phyloP scores from a whole-genome alignment of 225 moss, liverwort and hornwort species.

The Marchantia paleacea region DNA sequence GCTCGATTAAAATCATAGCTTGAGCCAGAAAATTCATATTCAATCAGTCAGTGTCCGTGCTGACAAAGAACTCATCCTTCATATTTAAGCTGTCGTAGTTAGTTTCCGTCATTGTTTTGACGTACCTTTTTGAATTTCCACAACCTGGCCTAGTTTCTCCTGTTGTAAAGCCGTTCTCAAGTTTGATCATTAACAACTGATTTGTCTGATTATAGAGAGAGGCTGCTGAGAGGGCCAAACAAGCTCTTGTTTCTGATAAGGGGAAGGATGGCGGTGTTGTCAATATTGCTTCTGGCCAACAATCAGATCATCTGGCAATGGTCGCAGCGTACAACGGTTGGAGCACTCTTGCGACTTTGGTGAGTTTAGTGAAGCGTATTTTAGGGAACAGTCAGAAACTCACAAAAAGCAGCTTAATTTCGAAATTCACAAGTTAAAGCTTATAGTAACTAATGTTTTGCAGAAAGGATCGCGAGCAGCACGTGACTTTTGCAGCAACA shows the following conservation, averaged over 20 bases:
- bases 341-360: conserved; percentile 73
- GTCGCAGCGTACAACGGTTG: conserved; percentile 93
- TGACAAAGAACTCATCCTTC: not conserved
- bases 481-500: conserved; percentile 74
- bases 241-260: conserved; percentile 73
- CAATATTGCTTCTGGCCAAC: conserved; percentile 87
- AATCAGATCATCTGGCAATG: conserved; percentile 97
- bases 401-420: not conserved
- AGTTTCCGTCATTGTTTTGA: not conserved
- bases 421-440: not conserved
- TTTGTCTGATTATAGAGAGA: conserved; percentile 58
- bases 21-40: not conserved
- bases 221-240: conserved; percentile 89
- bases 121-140: not conserved
- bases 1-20: not conserved
- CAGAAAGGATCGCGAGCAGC: conserved; percentile 97
- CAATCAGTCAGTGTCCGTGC: not conserved
- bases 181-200: not conserved
- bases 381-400: not conserved
- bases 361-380: conserved; percentile 22
- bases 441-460: conserved; percentile 13
- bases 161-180: not conserved
- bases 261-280: conserved; percentile 54
- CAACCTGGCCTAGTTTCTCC: not conserved
- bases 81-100: not conserved